Base-by-base conservation (phyloP, 345 rosid genomes). In the Citrus australasica region DNA sequence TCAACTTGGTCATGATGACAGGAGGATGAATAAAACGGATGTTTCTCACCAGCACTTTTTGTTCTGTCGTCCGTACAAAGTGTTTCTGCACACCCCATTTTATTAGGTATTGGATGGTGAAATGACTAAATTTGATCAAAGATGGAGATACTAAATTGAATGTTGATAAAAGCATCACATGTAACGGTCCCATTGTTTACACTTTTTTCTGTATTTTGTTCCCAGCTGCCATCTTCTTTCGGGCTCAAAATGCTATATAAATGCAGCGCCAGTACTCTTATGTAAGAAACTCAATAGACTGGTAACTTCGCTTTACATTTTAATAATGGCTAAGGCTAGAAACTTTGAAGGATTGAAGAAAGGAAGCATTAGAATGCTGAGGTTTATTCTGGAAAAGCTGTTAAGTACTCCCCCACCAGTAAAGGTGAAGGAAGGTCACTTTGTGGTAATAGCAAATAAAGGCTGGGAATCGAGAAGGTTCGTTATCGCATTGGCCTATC, bases 401-500 rank as follows among this genome's bases (percentile, higher is more conserved):
- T 81, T 76, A 27, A 55, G 38, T 21, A 77, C 42, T 38, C 42
- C 10, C 7, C 42, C 67, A 30, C 25, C 74, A 22, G 78, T 84
- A 19, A 84, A 79, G 25, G 79, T 78, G 68, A 83, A 79, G 79
- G 87, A 84, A 74, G 89, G 89, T 37, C 84, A 83, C 77, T 83
- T 90, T 32, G 86, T 85, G 28, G 89, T 90, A 55, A 73, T 87
- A 69, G 93, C 90, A 8, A 76, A 71, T 0, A 61, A 73, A 32
- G 80, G 83, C 19, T 73, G 84, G 81, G 69, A 76, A 48, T 77
- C 80, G 5, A 65, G 76, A 78, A 86, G 86, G 83, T 79, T 86
- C 16, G 8, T 75, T 0, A 77, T 78, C 40, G 66, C 78, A 59
- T 30, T 86, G 77, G 77, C 71, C 24, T 82, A 67, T 76, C 85